Percentiles rank a stretch among this genome's conserved stretches.
phyloP scores from a whole-genome alignment of 768 basidiomycete genomes.

The Pulveroboletus sp. region DNA sequence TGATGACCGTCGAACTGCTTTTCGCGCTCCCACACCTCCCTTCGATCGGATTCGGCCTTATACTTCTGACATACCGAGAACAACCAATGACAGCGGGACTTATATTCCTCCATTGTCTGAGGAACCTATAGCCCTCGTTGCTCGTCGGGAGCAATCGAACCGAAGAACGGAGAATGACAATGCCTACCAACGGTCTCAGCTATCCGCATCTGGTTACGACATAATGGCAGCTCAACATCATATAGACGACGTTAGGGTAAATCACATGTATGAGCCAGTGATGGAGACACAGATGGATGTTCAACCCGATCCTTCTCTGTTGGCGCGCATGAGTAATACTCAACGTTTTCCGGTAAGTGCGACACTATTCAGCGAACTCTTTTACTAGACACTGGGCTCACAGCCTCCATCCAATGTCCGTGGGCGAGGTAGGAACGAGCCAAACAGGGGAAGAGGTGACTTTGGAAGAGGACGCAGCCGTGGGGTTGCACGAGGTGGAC shows the following conservation, averaged over 20 bases:
- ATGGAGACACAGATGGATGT: constrained; percentile 9
- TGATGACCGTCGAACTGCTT: constrained; percentile 9
- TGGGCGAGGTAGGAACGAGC: constrained; percentile 20
- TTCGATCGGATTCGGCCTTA: constrained; percentile 6
- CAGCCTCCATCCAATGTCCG: constrained; percentile 16
- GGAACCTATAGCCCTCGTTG: neutral
- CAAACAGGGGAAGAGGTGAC: constrained; percentile 18
- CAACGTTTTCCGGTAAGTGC: constrained; percentile 20
- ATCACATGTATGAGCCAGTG: constrained; percentile 10
- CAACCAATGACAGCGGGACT: constrained; percentile 6
- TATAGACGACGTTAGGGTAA: constrained; percentile 3
- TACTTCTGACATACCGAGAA: constrained; percentile 5
- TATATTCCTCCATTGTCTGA: neutral
- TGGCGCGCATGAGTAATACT: constrained; percentile 23
- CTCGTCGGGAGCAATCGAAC: constrained; percentile 9
- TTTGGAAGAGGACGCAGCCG: constrained; percentile 19
- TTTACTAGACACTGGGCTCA: neutral
- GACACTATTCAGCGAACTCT: neutral
- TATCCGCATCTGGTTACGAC: neutral
- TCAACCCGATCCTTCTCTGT: constrained; percentile 16
- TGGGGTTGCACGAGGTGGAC: constrained; percentile 14
- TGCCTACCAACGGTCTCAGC: constrained; percentile 10
- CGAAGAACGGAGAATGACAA: constrained; percentile 14
- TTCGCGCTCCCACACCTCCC: constrained; percentile 5
- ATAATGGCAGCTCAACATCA: constrained; percentile 3